phyloP scores from a whole-genome alignment of 2,329 filamentous ascomycete genomes.

The Penicillium aurantiogriseum region DNA sequence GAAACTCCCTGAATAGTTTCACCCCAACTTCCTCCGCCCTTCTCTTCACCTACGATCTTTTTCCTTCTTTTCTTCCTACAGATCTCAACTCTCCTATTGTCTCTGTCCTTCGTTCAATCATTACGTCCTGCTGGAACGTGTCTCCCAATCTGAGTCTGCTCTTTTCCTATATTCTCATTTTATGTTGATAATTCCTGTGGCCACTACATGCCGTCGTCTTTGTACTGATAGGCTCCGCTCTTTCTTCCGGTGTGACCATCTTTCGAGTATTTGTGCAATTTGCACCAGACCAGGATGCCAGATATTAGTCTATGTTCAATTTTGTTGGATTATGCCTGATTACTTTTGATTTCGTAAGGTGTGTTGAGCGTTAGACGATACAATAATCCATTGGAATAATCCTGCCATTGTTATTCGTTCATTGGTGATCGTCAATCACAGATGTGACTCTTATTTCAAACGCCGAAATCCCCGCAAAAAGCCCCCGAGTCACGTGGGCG shows the following conservation, averaged over 20 bases:
- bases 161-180: conserved; percentile 11
- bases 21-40: not conserved
- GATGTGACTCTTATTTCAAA: not conserved
- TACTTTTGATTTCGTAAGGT: not conserved
- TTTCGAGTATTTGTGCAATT: conserved; percentile 14
- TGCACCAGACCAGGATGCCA: conserved; percentile 17
- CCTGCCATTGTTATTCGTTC: not conserved
- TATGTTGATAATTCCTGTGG: conserved; percentile 22
- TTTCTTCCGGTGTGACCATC: conserved; percentile 14
- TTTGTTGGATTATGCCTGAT: not conserved
- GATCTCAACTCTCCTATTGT: conserved; percentile 5
- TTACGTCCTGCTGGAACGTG: not conserved
- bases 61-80: conserved; percentile 1
- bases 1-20: not conserved
- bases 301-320: conserved; percentile 11
- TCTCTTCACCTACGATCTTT: conserved; percentile 3
- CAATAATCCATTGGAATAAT: not conserved
- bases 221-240: conserved; percentile 10
- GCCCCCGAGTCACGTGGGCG: not conserved
- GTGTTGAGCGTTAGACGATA: too few relatives aligned
- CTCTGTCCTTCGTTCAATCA: conserved; percentile 8
- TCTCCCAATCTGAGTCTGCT: conserved; percentile 4
- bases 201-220: conserved; percentile 9
- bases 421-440: not conserved
- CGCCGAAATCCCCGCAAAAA: not conserved